Percentiles rank a stretch among this genome's conserved stretches.
phyloP scores from a whole-genome alignment of 2,329 filamentous ascomycete genomes.

The Pseudogymnoascus sp. region DNA sequence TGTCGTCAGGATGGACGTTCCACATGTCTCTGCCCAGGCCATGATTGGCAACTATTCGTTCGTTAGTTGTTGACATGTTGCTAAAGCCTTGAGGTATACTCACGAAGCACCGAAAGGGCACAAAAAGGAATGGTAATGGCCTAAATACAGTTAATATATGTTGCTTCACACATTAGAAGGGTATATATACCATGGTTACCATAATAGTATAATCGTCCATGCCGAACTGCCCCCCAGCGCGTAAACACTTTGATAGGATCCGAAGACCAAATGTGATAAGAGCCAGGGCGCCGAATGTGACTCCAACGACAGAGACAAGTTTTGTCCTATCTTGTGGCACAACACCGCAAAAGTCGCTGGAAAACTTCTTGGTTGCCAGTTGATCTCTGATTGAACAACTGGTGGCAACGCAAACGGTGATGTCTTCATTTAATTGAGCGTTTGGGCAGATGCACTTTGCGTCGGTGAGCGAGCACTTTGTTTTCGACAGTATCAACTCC shows the following conservation, averaged over 20 bases:
- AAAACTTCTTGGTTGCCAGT: conserved; percentile 36
- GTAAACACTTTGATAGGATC: conserved; percentile 30
- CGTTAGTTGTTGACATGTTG: conserved; percentile 3
- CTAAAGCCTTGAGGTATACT: neutral
- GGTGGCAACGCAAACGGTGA: conserved; percentile 29
- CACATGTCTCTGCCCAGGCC: conserved; percentile 39
- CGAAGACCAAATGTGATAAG: conserved; percentile 29
- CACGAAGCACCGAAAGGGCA: conserved; percentile 3
- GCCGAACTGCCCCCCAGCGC: conserved; percentile 30
- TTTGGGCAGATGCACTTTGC: conserved; percentile 34
- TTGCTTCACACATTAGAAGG: neutral
- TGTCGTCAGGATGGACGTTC: conserved; percentile 34
- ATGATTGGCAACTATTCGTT: conserved; percentile 28
- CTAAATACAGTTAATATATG: neutral
- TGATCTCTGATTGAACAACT: conserved; percentile 32
- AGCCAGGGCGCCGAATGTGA: conserved; percentile 30
- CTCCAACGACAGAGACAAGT: conserved; percentile 27
- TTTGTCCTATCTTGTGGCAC: conserved; percentile 29
- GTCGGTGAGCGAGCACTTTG: conserved; percentile 28
- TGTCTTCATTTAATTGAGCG: conserved; percentile 24
- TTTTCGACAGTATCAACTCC: neutral
- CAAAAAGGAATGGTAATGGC: neutral
- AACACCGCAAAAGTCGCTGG: conserved; percentile 31
- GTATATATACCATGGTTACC: conserved; percentile 23
- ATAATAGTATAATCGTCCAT: conserved; percentile 34